Evolutionary conservation across 306 rosid species (phyloP).

Genomic region (Urtica urens): DNA sequence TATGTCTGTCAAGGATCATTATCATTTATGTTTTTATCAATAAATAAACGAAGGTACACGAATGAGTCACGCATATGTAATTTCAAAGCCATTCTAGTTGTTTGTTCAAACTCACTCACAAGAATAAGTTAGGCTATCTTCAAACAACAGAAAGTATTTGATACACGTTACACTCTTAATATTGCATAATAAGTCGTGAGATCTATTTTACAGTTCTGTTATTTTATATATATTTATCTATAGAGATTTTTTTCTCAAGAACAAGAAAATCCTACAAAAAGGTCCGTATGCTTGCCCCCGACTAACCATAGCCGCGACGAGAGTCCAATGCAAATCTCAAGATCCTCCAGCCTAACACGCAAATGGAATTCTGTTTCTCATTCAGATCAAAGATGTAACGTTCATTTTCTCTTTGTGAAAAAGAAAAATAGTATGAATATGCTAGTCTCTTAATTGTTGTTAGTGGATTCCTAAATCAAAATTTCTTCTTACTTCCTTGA

Average conservation of each 20-base stretch:
- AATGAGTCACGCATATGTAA: no score
- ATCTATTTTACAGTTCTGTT: slow-evolving; percentile 4
- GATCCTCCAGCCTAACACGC: slow-evolving; percentile 55
- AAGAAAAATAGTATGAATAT: no score
- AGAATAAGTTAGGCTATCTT: neutral
- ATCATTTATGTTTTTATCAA: no score
- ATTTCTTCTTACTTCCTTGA: slow-evolving; percentile 12
- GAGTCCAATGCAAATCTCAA: slow-evolving; percentile 48
- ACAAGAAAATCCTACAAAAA: slow-evolving; percentile 59
- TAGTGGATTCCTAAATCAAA: no score
- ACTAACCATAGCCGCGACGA: slow-evolving; percentile 56
- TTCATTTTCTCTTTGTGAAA: no score
- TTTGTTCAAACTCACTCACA: no score
- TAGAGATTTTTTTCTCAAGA: slow-evolving; percentile 72
- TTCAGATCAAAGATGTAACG: slow-evolving; percentile 61
- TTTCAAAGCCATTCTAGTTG: no score
- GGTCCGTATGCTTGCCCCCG: slow-evolving; percentile 45
- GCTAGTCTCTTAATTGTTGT: no score
- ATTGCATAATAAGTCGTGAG: neutral
- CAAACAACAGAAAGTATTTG: neutral
- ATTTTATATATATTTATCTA: slow-evolving; percentile 14
- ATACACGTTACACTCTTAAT: neutral
- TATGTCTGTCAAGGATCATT: no score
- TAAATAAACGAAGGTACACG: no score
- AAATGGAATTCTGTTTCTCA: slow-evolving; percentile 60